phyloP scores from a whole-genome alignment of 805 yeast species.

The Yarrowia divulgata region DNA sequence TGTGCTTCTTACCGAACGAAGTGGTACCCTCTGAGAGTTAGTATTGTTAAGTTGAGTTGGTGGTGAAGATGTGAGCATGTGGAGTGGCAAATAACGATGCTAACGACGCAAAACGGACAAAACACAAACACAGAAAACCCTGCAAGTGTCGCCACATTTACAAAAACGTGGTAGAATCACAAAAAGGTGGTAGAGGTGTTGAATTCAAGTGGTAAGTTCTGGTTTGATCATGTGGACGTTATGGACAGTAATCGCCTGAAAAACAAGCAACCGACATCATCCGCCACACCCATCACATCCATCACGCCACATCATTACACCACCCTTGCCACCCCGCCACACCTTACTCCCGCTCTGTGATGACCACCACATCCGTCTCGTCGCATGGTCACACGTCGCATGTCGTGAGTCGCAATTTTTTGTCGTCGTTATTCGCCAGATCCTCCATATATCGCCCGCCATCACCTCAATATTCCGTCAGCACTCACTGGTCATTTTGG shows the following conservation, averaged over 20 bases:
- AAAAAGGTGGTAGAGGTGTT: too few species aligned
- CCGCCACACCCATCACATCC: too few species aligned
- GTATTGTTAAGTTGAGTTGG: constrained; percentile 12
- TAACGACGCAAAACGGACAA: too few species aligned
- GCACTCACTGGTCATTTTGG: constrained; percentile 47
- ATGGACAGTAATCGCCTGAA: too few species aligned
- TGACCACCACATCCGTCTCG: not conserved
- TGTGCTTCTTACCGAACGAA: constrained; percentile 99
- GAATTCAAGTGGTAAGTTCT: too few species aligned
- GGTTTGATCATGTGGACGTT: too few species aligned
- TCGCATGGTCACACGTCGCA: not conserved
- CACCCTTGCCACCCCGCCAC: not conserved
- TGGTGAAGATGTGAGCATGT: too few species aligned
- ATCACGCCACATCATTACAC: not conserved
- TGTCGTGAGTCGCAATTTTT: constrained; percentile 10
- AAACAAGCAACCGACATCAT: too few species aligned
- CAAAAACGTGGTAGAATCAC: too few species aligned
- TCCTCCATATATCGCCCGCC: not conserved
- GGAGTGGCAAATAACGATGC: too few species aligned
- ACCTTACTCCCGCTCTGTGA: not conserved
- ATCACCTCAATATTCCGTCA: constrained; percentile 12
- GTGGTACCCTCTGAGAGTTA: constrained; percentile 86
- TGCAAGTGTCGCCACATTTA: too few species aligned
- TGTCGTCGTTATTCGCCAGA: not conserved
- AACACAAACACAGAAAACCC: too few species aligned